Percentiles rank a stretch among this genome's conserved stretches.
phyloP scores from a whole-genome alignment of 1,284 basidiomycete species.

The Cryptococcus sp. region DNA sequence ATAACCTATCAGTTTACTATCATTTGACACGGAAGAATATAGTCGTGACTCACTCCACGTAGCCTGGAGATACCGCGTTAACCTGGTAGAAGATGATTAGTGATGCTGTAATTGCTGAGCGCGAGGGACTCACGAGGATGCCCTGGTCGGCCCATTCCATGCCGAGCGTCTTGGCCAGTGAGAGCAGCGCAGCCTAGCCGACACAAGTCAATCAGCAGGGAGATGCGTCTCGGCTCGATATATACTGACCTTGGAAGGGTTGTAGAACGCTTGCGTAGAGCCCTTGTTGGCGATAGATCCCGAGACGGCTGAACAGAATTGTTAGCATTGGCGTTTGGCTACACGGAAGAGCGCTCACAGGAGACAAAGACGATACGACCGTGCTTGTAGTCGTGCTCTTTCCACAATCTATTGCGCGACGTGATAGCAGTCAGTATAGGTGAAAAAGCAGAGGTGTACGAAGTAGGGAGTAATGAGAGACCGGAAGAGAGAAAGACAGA shows the following conservation, averaged over 20 bases:
- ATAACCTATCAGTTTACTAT: too few species aligned
- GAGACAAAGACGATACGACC: constrained; percentile 40
- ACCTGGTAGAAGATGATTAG: constrained; percentile 12
- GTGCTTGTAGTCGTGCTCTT: constrained; percentile 39
- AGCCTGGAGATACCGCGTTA: constrained; percentile 34
- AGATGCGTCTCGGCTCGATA: neutral
- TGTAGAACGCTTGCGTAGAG: constrained; percentile 36
- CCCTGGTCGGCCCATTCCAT: constrained; percentile 45
- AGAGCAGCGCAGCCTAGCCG: constrained; percentile 26
- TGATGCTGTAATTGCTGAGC: too few species aligned
- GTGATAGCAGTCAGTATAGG: neutral
- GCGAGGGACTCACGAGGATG: constrained; percentile 23
- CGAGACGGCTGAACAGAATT: constrained; percentile 27
- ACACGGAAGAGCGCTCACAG: constrained; percentile 22
- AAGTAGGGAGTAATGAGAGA: too few species aligned
- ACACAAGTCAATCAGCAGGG: neutral
- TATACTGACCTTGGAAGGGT: constrained; percentile 33
- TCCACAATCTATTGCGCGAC: constrained; percentile 26
- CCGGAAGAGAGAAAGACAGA: neutral
- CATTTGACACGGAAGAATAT: too few species aligned
- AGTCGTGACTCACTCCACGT: constrained; percentile 25
- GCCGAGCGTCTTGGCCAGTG: constrained; percentile 34
- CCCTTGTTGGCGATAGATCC: constrained; percentile 35
- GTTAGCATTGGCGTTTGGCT: neutral
- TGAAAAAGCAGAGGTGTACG: neutral